Conservation (phyloP, 257 asterid species). For the Petunia secreta region DNA sequence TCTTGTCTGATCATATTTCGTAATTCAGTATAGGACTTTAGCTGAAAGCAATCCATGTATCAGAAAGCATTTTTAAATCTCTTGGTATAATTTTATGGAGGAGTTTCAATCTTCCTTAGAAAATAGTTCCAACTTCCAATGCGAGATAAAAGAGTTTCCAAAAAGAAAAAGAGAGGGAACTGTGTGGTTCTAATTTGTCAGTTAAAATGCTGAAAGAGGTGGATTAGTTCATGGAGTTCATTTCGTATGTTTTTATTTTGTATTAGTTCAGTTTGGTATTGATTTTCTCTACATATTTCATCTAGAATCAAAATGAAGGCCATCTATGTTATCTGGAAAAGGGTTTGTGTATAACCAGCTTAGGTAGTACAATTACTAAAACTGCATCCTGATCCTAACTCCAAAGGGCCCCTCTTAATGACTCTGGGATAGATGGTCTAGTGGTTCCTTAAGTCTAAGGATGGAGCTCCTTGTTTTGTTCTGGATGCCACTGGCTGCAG, state of each 20-base stretch:
- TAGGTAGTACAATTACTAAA: background rate
- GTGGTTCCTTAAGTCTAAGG: background rate
- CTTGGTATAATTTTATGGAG: background rate
- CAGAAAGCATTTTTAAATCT: background rate
- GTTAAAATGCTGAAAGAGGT: background rate
- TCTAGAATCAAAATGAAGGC: constrained; percentile 14
- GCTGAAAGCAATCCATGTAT: background rate
- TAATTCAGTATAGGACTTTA: background rate
- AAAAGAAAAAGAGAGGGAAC: background rate
- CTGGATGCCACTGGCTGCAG: constrained; percentile 6
- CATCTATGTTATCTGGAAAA: background rate
- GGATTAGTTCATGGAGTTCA: background rate
- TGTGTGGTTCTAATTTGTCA: background rate
- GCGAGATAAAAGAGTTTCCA: background rate
- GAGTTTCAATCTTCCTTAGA: background rate
- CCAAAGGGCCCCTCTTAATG: background rate
- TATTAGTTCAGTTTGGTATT: background rate
- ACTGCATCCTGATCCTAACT: constrained; percentile 3
- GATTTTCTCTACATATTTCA: background rate
- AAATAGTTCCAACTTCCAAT: background rate
- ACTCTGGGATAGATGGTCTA: background rate
- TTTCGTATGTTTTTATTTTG: background rate
- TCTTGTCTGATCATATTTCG: constrained; percentile 15
- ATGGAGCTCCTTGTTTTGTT: constrained; percentile 6
- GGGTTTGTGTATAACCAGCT: background rate